These are phyloP conservation scores for Musa itinerans DNA, from an alignment of 176 grass and related monocot species.

Conservation along the genomic window DNA sequence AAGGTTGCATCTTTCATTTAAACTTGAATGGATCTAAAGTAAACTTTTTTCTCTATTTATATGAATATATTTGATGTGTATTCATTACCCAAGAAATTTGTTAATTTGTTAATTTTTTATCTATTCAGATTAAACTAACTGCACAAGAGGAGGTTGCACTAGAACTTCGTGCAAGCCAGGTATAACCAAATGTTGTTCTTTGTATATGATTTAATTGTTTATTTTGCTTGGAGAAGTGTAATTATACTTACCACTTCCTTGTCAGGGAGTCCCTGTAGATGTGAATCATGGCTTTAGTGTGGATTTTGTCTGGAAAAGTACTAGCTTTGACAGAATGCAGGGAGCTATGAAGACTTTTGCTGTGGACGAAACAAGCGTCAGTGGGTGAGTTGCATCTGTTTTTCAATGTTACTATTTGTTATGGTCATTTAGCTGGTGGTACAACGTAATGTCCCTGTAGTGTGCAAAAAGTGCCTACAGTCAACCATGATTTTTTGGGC, in stretches of 20 bases:
- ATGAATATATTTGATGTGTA: neutral
- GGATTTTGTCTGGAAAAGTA: conserved; percentile 99
- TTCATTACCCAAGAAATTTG: neutral
- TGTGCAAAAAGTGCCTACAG: neutral
- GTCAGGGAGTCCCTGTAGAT: conserved; percentile 87
- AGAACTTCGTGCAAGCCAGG: conserved; percentile 94
- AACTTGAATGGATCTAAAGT: no score
- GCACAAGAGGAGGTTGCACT: conserved; percentile 97
- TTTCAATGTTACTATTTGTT: neutral
- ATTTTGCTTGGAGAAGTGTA: neutral
- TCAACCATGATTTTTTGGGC: no score
- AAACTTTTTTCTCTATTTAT: neutral
- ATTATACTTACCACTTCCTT: conserved; percentile 15
- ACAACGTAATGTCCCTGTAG: neutral
- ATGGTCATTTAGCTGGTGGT: neutral
- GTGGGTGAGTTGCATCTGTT: conserved; percentile 59
- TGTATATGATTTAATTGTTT: conserved; percentile 6
- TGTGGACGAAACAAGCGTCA: conserved; percentile 98
- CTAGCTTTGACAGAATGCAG: conserved; percentile 99
- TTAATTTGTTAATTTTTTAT: neutral
- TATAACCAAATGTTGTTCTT: conserved; percentile 20
- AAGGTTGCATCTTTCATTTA: neutral
- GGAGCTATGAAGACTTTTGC: conserved; percentile 98
- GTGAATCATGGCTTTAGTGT: conserved; percentile 88
- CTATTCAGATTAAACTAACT: conserved; percentile 90